Evolutionary conservation across 805 yeast genomes (phyloP).

Genomic region (Saccharomycopsis sp.): DNA sequence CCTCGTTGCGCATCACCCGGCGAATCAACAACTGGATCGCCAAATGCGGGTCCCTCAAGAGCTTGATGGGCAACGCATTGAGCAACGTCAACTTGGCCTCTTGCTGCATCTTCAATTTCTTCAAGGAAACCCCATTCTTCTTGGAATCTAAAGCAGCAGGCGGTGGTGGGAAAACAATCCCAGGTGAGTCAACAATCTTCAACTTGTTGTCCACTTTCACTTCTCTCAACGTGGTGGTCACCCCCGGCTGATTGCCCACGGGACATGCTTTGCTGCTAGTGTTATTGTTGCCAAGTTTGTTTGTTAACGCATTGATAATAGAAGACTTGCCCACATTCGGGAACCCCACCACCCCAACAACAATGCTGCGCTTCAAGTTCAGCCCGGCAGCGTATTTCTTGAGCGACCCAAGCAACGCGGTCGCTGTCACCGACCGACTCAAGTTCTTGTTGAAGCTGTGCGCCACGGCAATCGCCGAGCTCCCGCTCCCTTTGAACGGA

Average conservation of each 20-base stretch:
- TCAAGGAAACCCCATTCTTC: slow-evolving; percentile 36
- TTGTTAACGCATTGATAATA: slow-evolving; percentile 76
- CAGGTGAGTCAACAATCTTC: slow-evolving; percentile 90
- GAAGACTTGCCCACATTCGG: slow-evolving; percentile 97
- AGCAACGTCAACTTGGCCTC: slow-evolving; percentile 84
- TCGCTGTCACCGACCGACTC: slow-evolving; percentile 63
- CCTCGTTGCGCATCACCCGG: slow-evolving; percentile 61
- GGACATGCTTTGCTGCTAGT: slow-evolving; percentile 66
- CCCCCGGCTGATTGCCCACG: slow-evolving; percentile 96
- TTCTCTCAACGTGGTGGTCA: slow-evolving; percentile 85
- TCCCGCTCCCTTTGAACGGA: slow-evolving; percentile 73
- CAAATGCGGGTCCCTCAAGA: slow-evolving; percentile 72
- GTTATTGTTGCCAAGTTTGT: slow-evolving; percentile 55
- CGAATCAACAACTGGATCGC: slow-evolving; percentile 72
- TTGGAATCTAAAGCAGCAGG: background rate
- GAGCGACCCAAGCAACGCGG: slow-evolving; percentile 65
- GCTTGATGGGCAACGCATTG: slow-evolving; percentile 84
- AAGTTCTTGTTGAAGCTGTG: slow-evolving; percentile 61
- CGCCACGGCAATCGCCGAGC: slow-evolving; percentile 36
- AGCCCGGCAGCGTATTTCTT: slow-evolving; percentile 79
- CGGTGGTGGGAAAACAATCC: slow-evolving; percentile 91
- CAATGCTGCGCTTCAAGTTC: slow-evolving; percentile 77
- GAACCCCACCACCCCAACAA: slow-evolving; percentile 94
- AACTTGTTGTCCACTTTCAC: slow-evolving; percentile 87
- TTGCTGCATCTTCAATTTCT: slow-evolving; percentile 48